Conservation (phyloP, 2,329 filamentous ascomycete species). For the Ascochyta pisi region DNA sequence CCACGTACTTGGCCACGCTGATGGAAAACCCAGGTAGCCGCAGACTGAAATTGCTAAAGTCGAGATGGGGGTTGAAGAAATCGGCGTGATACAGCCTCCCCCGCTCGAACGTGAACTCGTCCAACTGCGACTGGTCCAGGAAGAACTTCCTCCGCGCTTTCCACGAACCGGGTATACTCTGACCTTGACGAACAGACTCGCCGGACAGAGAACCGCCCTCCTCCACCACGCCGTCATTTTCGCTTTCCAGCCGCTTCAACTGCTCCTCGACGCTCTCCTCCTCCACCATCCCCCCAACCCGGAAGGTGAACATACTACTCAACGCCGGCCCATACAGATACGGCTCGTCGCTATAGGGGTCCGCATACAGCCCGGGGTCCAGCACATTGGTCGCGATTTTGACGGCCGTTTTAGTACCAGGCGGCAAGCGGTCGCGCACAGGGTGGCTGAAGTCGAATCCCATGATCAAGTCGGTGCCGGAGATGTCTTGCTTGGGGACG, state of each 20-base stretch:
- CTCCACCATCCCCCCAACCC: conserved; percentile 37
- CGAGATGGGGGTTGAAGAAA: conserved; percentile 58
- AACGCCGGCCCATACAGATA: conserved; percentile 49
- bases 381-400: conserved; percentile 46
- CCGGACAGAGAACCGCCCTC: conserved; percentile 46
- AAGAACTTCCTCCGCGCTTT: conserved; percentile 57
- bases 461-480: conserved; percentile 40
- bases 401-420: conserved; percentile 46
- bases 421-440: conserved; percentile 47
- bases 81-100: conserved; percentile 54
- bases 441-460: conserved; percentile 49
- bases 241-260: conserved; percentile 25
- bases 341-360: conserved; percentile 47
- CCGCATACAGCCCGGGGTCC: conserved; percentile 46
- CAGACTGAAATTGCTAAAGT: conserved; percentile 55
- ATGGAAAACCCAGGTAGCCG: conserved; percentile 56
- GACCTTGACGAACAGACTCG: conserved; percentile 32
- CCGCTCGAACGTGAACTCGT: conserved; percentile 52
- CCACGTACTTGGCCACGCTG: conserved; percentile 55
- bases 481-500: conserved; percentile 42
- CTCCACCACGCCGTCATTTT: conserved; percentile 45
- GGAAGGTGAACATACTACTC: conserved; percentile 43
- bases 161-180: conserved; percentile 47
- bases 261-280: conserved; percentile 32
- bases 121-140: conserved; percentile 44